phyloP scores from a whole-genome alignment of 805 yeast species.

The Nakazawaea molendinolei region DNA sequence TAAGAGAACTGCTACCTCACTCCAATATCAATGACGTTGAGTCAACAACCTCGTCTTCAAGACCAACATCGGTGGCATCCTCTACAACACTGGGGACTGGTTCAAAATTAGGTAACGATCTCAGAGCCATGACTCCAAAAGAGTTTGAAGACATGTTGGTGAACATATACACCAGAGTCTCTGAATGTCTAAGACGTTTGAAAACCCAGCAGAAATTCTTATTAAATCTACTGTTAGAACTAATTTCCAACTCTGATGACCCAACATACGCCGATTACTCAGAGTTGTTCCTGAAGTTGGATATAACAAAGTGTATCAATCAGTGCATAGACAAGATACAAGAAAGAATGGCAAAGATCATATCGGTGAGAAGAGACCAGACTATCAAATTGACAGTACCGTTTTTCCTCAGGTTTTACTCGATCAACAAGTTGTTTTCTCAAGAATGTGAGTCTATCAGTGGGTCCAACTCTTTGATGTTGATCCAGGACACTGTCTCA shows the following conservation, averaged over 20 bases:
- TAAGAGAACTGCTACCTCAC: slow-evolving; percentile 57
- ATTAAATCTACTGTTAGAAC: slow-evolving; percentile 59
- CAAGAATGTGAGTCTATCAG: slow-evolving; percentile 80
- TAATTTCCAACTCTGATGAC: slow-evolving; percentile 19
- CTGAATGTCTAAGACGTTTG: slow-evolving; percentile 69
- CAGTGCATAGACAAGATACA: slow-evolving; percentile 69
- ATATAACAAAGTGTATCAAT: slow-evolving; percentile 58
- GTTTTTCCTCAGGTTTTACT: slow-evolving; percentile 62
- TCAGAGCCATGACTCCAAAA: slow-evolving; percentile 60
- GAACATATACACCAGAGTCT: slow-evolving; percentile 51
- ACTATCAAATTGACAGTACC: slow-evolving; percentile 49
- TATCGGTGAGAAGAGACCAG: slow-evolving; percentile 71
- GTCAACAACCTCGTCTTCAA: slow-evolving; percentile 14
- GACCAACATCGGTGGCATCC: slow-evolving; percentile 4
- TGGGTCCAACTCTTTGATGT: slow-evolving; percentile 52
- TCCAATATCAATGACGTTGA: slow-evolving; percentile 21
- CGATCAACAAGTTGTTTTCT: slow-evolving; percentile 61
- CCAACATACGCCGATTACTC: slow-evolving; percentile 22
- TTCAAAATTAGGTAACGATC: slow-evolving; percentile 25
- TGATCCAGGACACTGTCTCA: slow-evolving; percentile 62
- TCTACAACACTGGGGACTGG: slow-evolving; percentile 18
- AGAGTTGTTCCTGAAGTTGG: slow-evolving; percentile 49
- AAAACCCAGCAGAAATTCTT: slow-evolving; percentile 74
- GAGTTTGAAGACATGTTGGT: slow-evolving; percentile 72
- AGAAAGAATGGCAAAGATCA: slow-evolving; percentile 66